phyloP scores from a whole-genome alignment of 306 rosid genomes.

The Malus sylvestris region DNA sequence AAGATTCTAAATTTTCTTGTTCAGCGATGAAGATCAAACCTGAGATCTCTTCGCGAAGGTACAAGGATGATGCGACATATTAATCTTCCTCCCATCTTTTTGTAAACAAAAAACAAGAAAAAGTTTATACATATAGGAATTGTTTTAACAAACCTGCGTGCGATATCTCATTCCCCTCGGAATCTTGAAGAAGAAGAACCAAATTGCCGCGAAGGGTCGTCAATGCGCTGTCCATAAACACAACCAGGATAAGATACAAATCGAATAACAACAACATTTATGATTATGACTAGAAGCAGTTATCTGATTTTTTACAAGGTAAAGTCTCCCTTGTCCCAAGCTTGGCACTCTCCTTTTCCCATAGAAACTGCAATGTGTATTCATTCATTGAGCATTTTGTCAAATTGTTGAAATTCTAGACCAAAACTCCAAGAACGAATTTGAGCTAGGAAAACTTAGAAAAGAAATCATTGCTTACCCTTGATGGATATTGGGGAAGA shows the following conservation, averaged over 20 bases:
- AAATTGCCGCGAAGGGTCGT: conserved; percentile 68
- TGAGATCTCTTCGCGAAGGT: conserved; percentile 48
- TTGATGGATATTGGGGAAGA: conserved; percentile 56
- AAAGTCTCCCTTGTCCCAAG: conserved; percentile 61
- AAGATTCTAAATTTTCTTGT: conserved; percentile 14
- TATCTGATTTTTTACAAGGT: conserved; percentile 51
- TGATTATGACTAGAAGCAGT: background rate
- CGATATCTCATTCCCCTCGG: conserved; percentile 62
- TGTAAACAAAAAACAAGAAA: too few species aligned
- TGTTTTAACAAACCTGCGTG: conserved; percentile 41
- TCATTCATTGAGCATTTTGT: conserved; percentile 1
- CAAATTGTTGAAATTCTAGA: background rate
- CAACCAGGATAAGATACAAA: conserved; percentile 7
- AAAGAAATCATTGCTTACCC: conserved; percentile 34
- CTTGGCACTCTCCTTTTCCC: conserved; percentile 62
- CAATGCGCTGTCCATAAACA: conserved; percentile 52
- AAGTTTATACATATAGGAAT: background rate
- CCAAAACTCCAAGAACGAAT: background rate
- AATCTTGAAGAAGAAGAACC: conserved; percentile 51
- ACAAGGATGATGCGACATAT: conserved; percentile 26
- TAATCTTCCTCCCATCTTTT: conserved; percentile 1
- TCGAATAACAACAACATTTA: background rate
- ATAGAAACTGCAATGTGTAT: conserved; percentile 60
- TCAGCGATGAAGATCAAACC: conserved; percentile 58
- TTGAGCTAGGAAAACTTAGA: background rate